phyloP scores from a whole-genome alignment of 164 flowering plant genomes.

The Liquidambar formosana region DNA sequence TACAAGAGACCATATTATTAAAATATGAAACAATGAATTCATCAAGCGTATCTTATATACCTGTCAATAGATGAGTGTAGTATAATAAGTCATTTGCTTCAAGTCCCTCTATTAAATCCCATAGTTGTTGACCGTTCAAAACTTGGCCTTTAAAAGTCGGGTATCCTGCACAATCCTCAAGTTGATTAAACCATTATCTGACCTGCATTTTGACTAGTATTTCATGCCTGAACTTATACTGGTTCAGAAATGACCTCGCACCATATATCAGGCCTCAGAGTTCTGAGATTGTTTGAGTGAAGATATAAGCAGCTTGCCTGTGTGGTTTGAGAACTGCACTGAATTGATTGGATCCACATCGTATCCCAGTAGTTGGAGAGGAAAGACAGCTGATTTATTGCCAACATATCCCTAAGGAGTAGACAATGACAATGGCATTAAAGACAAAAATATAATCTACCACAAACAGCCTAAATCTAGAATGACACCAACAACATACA shows the following conservation, averaged over 20 bases:
- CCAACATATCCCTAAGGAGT: conserved; percentile 89
- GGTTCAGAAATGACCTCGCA: conserved; percentile 39
- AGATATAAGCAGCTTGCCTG: conserved; percentile 87
- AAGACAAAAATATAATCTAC: background rate
- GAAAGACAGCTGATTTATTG: conserved; percentile 97
- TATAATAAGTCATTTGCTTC: conserved; percentile 77
- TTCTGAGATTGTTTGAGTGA: conserved; percentile 41
- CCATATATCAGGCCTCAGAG: conserved; percentile 49
- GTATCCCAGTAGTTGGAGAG: conserved; percentile 91
- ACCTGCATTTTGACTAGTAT: conserved; percentile 18
- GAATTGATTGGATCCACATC: conserved; percentile 99
- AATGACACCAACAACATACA: background rate
- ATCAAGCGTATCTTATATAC: conserved; percentile 29
- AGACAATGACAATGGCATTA: background rate
- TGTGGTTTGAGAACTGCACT: conserved; percentile 99
- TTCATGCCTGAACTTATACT: conserved; percentile 37
- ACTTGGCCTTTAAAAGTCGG: conserved; percentile 98
- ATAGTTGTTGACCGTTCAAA: conserved; percentile 84
- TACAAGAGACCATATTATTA: background rate
- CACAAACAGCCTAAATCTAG: background rate
- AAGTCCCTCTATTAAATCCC: conserved; percentile 93
- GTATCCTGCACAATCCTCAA: conserved; percentile 64
- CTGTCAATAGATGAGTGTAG: conserved; percentile 96
- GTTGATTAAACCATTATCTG: conserved; percentile 23
- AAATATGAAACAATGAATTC: background rate